These are phyloP conservation scores for Gracilaria gracilis DNA, from an alignment of 23 red algal species.

Conservation along the genomic window DNA sequence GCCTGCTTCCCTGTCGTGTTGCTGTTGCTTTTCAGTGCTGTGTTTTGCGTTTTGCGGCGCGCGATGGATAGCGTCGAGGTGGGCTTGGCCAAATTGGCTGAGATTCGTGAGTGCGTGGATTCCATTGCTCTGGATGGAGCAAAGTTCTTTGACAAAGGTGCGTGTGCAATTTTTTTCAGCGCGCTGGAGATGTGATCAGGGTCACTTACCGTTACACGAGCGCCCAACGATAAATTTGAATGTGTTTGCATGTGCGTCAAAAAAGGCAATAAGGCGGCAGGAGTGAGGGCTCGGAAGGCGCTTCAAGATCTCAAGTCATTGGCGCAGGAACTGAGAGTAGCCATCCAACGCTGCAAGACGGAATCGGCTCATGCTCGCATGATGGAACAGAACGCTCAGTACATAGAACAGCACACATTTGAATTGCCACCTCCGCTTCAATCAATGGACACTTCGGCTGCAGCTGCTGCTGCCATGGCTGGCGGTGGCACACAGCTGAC, in stretches of 20 bases:
- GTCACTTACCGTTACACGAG: not conserved
- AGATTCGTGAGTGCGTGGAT: slow-evolving; percentile 68
- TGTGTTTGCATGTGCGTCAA: not conserved
- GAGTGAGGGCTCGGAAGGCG: slow-evolving; percentile 67
- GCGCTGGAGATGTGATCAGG: not conserved
- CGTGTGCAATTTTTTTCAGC: not conserved
- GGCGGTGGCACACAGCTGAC: not conserved
- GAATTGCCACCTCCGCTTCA: not conserved
- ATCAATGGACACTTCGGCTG: not conserved
- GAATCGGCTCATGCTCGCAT: slow-evolving; percentile 51
- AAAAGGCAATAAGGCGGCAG: slow-evolving; percentile 89
- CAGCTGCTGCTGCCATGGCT: not conserved
- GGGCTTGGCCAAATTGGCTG: slow-evolving; percentile 58
- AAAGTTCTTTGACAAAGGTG: slow-evolving; percentile 82
- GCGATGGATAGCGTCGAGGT: slow-evolving; percentile 40
- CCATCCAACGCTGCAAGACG: slow-evolving; percentile 69
- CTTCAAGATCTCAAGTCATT: slow-evolving; percentile 82
- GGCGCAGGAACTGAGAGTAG: slow-evolving; percentile 79
- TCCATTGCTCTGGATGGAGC: slow-evolving; percentile 55
- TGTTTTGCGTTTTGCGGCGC: not conserved
- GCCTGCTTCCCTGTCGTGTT: not conserved
- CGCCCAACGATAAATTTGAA: not conserved
- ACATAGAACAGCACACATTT: not conserved
- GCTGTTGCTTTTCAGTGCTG: not conserved
- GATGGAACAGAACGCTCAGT: slow-evolving; percentile 40